phyloP scores from a whole-genome alignment of 768 basidiomycete genomes.

The Panellus pusillus region DNA sequence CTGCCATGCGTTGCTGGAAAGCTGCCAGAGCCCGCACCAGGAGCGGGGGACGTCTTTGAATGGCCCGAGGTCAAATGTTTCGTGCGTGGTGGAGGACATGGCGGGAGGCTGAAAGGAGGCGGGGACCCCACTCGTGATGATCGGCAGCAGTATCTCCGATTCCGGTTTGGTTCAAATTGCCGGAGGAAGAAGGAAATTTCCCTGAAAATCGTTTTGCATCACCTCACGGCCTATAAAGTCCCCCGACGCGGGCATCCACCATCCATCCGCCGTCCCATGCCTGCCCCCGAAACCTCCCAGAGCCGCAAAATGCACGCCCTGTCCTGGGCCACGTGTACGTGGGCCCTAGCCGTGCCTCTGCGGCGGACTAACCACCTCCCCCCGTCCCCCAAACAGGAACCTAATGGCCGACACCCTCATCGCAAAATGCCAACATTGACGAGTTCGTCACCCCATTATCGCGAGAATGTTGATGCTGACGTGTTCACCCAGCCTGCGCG shows the following conservation, averaged over 20 bases:
- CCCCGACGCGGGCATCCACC: not conserved
- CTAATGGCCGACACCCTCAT: conserved; percentile 23
- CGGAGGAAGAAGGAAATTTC: not conserved
- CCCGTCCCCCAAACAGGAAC: not conserved
- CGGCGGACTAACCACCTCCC: not conserved
- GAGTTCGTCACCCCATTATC: conserved; percentile 5
- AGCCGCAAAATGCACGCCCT: conserved; percentile 3
- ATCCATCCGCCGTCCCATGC: conserved; percentile 3
- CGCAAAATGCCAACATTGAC: conserved; percentile 19
- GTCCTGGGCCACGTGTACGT: conserved; percentile 17
- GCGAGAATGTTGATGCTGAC: not conserved
- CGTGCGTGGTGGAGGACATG: conserved; percentile 8
- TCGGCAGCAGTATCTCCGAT: conserved; percentile 17
- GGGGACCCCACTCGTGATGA: conserved; percentile 8
- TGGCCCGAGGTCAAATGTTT: conserved; percentile 14
- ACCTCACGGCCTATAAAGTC: conserved; percentile 11
- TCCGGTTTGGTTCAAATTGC: not conserved
- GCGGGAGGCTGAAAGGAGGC: not conserved
- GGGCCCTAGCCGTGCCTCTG: too few species aligned
- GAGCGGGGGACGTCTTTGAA: conserved; percentile 5
- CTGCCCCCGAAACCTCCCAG: conserved; percentile 8
- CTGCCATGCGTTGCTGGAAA: conserved; percentile 17
- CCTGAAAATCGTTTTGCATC: not conserved
- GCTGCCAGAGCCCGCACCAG: conserved; percentile 16
- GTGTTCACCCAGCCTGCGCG: conserved; percentile 10